These are phyloP conservation scores for Pyricularia pennisetigena DNA, from an alignment of 2,329 filamentous ascomycete species.

Conservation along the genomic window DNA sequence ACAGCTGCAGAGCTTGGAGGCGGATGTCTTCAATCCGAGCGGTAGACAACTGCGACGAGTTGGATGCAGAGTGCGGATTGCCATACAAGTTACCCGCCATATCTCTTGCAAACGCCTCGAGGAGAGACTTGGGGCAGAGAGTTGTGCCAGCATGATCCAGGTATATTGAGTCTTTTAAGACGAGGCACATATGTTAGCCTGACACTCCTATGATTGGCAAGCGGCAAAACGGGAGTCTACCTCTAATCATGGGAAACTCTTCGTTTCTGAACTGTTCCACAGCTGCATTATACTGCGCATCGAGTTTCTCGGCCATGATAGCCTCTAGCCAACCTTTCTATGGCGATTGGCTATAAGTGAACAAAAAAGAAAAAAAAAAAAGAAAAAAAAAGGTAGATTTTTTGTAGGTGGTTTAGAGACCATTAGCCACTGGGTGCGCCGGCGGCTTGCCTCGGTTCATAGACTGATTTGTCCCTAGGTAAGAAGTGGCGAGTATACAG, in stretches of 20 bases:
- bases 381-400: background rate
- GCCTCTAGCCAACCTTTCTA: background rate
- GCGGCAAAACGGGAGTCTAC: background rate
- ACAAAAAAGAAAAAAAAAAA: too few relatives aligned
- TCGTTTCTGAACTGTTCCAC: background rate
- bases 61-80: constrained; percentile 83
- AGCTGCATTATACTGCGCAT: background rate
- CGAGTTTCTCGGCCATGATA: background rate
- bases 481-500: background rate
- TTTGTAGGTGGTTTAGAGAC: background rate
- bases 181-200: background rate
- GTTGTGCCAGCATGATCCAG: constrained; percentile 97
- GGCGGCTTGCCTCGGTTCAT: background rate
- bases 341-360: background rate
- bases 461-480: background rate
- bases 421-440: background rate
- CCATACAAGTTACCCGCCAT: constrained; percentile 74
- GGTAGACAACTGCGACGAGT: constrained; percentile 68
- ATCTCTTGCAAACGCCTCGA: constrained; percentile 70
- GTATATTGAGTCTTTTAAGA: constrained; percentile 56
- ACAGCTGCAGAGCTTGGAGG: constrained; percentile 60
- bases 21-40: constrained; percentile 68
- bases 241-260: constrained; percentile 4
- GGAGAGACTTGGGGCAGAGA: constrained; percentile 66
- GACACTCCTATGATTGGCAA: background rate